Conservation (phyloP, 2,329 filamentous ascomycete species). For the Xylaria sp. region DNA sequence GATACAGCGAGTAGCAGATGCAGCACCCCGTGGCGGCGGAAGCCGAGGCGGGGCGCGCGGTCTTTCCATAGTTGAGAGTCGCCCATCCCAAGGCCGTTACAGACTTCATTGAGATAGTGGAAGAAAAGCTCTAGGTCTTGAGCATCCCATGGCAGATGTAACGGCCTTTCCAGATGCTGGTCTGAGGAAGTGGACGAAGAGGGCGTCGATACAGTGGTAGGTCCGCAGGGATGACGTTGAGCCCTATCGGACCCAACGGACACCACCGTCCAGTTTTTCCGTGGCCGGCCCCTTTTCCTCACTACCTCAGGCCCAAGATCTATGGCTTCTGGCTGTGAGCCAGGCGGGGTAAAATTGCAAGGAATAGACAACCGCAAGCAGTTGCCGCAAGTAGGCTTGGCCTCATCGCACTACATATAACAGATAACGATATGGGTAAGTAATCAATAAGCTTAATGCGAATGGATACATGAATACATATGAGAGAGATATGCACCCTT, state of each 20-base stretch:
- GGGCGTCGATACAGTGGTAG: neutral
- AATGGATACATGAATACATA: no score
- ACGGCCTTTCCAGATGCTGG: neutral
- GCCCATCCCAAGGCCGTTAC: neutral
- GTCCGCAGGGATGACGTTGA: neutral
- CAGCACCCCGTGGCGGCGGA: neutral
- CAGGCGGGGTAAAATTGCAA: neutral
- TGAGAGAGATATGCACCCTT: no score
- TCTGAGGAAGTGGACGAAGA: neutral
- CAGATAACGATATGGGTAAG: neutral
- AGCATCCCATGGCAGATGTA: neutral
- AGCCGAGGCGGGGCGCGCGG: neutral
- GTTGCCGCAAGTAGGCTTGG: neutral
- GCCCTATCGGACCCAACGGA: neutral
- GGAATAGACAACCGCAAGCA: neutral
- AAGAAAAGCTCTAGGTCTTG: neutral
- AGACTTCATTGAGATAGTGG: neutral
- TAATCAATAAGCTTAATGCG: no score
- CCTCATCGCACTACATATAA: neutral
- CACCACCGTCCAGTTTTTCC: neutral
- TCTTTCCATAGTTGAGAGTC: neutral
- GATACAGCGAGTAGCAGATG: neutral
- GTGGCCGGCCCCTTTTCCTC: neutral
- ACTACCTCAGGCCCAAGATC: neutral
- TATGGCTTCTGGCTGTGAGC: neutral